Evolutionary conservation across 2,329 filamentous ascomycete genomes (phyloP), one percentile per base, ranked within the genome.

Genomic region (Lasiodiplodia hormozganensis): DNA sequence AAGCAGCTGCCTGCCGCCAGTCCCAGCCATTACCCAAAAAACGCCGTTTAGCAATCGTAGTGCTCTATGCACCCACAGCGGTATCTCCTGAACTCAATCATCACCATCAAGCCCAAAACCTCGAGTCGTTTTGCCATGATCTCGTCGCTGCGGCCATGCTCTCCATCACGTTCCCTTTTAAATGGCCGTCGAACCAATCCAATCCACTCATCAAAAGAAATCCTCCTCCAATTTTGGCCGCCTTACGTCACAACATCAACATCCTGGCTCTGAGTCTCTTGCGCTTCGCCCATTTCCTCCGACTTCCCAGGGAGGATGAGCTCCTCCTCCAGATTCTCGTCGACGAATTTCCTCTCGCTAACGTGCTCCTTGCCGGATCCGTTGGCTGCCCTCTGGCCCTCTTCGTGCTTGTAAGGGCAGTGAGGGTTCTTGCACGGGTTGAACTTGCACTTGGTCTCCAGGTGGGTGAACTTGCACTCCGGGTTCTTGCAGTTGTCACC

Each of bases 381-480:
- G 49, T 76, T 77, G 36, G 87, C 88, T 62, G 92, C 93, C 83
- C 87, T 86, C 77, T 99, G 96, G 14, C 95, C 96, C 67, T 96
- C 93, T 51, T 90, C 91, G 79, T 99, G 96, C 80, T 94, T 94
- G 83, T 93, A 98, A 4, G 90, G 86, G 79, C 96, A 99, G 73
- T 84, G 87, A n/a, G 91, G 88, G 82, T 97, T 97, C 71, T 93
- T 87, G 81, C 96, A 99, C 0, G 95, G 96, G 73, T 90, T 94
- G 82, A 92, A 98, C 78, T 90, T 94, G 89, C 96, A 99, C 79
- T 91, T 87, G 58, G 90, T 92, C 78, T 90, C 89, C 73, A 92
- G 83, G 81, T 99, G 96, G 14, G 92, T 94, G 77, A 97, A 99
- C 74, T 93, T 94, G 87, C 96, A 99, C 70, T 89, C 89, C 14